A percentile compares a stretch with the other conserved stretches of the same genome.
Conservation (phyloP, 1,284 basidiomycete genomes). For the Fomes fomentarius region DNA sequence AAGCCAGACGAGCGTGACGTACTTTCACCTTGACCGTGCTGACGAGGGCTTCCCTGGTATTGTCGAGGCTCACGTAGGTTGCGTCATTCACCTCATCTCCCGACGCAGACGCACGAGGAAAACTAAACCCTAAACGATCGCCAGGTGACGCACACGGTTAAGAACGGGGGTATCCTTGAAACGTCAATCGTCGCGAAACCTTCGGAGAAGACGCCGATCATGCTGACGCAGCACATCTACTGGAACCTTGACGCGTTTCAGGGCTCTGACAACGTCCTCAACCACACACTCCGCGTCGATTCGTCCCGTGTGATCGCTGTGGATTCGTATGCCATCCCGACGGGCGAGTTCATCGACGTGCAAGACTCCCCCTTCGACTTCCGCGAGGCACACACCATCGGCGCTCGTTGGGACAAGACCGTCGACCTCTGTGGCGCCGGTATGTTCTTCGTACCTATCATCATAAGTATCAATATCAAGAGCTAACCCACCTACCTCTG, state of each 20-base stretch:
- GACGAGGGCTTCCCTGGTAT: constrained; percentile 60
- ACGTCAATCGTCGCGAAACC: constrained; percentile 50
- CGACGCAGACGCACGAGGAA: neutral
- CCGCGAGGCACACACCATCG: constrained; percentile 42
- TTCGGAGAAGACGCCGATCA: constrained; percentile 58
- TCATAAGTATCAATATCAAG: neutral
- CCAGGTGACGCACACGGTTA: constrained; percentile 54
- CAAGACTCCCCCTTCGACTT: constrained; percentile 50
- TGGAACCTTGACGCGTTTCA: constrained; percentile 64
- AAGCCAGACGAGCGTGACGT: constrained; percentile 49
- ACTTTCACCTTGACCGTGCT: constrained; percentile 51
- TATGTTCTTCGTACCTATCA: constrained; percentile 16
- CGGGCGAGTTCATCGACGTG: constrained; percentile 48
- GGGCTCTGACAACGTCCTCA: constrained; percentile 46
- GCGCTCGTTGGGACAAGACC: constrained; percentile 45
- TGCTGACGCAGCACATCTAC: constrained; percentile 60
- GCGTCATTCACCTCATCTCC: neutral
- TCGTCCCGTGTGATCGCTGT: constrained; percentile 47
- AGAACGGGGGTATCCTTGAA: constrained; percentile 47
- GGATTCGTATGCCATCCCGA: constrained; percentile 52
- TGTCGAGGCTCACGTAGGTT: constrained; percentile 46
- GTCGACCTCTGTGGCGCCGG: constrained; percentile 43
- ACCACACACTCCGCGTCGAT: constrained; percentile 47
- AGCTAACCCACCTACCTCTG: neutral
- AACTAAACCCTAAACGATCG: neutral